Percentiles rank a stretch among this genome's conserved stretches.
Evolutionary conservation across 1,139 yeast species (phyloP).

Genomic region (Kurtzmaniella natalensis): DNA sequence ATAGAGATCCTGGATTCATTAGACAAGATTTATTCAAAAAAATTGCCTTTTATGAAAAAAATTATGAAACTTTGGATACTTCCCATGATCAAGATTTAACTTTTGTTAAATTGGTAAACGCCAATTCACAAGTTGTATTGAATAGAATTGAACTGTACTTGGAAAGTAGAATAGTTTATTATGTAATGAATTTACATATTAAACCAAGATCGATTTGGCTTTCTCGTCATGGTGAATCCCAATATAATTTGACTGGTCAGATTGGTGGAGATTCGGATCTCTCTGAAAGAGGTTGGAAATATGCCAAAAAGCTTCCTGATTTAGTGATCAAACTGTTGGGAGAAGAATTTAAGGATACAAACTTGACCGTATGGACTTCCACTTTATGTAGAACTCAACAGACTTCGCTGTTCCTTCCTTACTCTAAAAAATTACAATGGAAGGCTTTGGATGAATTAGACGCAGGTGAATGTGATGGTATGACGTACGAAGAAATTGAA

Average conservation of each 20-base stretch:
- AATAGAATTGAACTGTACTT: conserved; percentile 84
- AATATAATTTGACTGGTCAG: conserved; percentile 87
- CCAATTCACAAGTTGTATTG: conserved; percentile 80
- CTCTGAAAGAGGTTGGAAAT: conserved; percentile 80
- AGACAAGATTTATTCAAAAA: conserved; percentile 67
- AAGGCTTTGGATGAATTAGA: conserved; percentile 95
- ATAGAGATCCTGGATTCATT: conserved; percentile 68
- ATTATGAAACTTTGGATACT: conserved; percentile 68
- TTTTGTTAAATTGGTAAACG: conserved; percentile 82
- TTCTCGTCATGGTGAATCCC: conserved; percentile 93
- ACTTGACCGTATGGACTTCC: conserved; percentile 94
- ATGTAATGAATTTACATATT: conserved; percentile 91
- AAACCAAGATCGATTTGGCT: conserved; percentile 90
- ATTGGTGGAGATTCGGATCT: conserved; percentile 94
- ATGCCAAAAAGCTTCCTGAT: conserved; percentile 79
- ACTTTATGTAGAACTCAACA: conserved; percentile 90
- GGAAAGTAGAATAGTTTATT: conserved; percentile 90
- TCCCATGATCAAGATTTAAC: conserved; percentile 61
- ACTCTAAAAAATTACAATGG: conserved; percentile 80
- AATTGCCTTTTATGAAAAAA: conserved; percentile 66
- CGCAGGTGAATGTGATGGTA: conserved; percentile 97
- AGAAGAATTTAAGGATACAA: conserved; percentile 53
- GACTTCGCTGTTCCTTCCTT: conserved; percentile 80
- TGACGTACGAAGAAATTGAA: conserved; percentile 84
- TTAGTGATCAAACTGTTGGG: conserved; percentile 73